phyloP scores from a whole-genome alignment of 1,284 basidiomycete genomes.

The Grifola frondosa region DNA sequence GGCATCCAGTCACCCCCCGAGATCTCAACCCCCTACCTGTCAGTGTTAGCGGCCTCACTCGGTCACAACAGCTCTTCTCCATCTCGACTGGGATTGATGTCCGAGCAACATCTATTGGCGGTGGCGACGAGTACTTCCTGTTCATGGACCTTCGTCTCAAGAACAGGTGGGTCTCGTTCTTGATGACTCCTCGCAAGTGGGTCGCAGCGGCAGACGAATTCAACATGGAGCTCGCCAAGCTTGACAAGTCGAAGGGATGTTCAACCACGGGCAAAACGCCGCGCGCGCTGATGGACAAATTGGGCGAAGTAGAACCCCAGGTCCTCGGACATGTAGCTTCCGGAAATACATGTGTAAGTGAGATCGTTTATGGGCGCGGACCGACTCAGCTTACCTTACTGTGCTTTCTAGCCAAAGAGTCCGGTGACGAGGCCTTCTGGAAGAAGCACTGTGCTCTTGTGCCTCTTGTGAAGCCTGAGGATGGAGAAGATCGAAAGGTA shows the following conservation, averaged over 20 bases:
- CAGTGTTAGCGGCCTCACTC: slow-evolving; percentile 4
- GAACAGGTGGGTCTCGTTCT: slow-evolving; percentile 12
- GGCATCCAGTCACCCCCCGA: no score
- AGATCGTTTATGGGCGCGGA: no score
- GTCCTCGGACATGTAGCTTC: not conserved
- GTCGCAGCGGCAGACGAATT: slow-evolving; percentile 6
- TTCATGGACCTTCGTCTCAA: slow-evolving; percentile 13
- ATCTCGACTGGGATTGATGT: slow-evolving; percentile 8
- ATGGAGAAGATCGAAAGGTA: not conserved
- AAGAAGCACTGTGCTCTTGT: slow-evolving; percentile 1
- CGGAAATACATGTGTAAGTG: not conserved
- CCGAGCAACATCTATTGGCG: not conserved
- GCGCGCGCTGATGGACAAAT: slow-evolving; percentile 12
- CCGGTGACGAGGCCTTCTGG: not conserved
- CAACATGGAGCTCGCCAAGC: not conserved
- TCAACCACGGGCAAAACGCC: slow-evolving; percentile 1
- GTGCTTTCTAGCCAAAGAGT: not conserved
- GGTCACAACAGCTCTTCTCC: slow-evolving; percentile 9
- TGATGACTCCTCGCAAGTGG: slow-evolving; percentile 14
- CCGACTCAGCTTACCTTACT: not conserved
- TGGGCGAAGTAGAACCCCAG: slow-evolving; percentile 3
- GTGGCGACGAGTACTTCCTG: slow-evolving; percentile 10
- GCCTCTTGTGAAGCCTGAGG: not conserved
- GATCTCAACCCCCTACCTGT: no score
- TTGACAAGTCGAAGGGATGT: not conserved